Evolutionary conservation across 495 filamentous ascomycete genomes (phyloP).

Genomic region (Rhizodiscina lignyota): DNA sequence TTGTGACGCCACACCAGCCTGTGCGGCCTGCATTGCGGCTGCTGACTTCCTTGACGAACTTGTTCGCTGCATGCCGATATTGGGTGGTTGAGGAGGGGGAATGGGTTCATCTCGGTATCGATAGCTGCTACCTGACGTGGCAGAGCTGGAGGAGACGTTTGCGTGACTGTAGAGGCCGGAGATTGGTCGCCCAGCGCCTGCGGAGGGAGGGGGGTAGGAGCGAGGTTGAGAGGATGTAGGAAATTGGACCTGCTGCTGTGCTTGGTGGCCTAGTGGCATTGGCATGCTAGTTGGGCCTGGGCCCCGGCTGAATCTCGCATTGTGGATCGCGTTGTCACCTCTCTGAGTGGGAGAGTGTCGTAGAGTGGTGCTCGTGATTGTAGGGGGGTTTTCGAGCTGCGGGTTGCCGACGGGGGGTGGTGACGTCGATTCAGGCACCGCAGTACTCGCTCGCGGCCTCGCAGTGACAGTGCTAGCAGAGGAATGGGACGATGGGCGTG

Average conservation of each 20-base stretch:
- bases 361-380: constrained; percentile 2
- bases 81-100: background rate
- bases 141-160: constrained; percentile 21
- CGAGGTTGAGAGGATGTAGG: constrained; percentile 18
- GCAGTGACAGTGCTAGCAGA: constrained; percentile 16
- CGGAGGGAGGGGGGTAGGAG: constrained; percentile 1
- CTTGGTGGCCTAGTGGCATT: constrained; percentile 9
- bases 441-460: constrained; percentile 2
- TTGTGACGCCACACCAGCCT: constrained; percentile 42
- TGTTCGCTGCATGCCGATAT: too few species aligned
- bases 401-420: constrained; percentile 2
- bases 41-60: constrained; percentile 45
- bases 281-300: too few species aligned
- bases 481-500: constrained; percentile 10
- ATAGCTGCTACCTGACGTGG: constrained; percentile 13
- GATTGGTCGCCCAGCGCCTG: constrained; percentile 10
- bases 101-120: constrained; percentile 21
- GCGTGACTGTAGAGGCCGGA: constrained; percentile 23
- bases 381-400: constrained; percentile 9
- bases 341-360: constrained; percentile 16
- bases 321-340: too few species aligned
- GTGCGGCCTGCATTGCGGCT: constrained; percentile 32
- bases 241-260: constrained; percentile 23
- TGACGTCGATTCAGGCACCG: constrained; percentile 1
- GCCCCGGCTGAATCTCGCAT: too few species aligned